Conservation (phyloP, 139 green algal genomes). For the Chlamydomonas eustigma region DNA sequence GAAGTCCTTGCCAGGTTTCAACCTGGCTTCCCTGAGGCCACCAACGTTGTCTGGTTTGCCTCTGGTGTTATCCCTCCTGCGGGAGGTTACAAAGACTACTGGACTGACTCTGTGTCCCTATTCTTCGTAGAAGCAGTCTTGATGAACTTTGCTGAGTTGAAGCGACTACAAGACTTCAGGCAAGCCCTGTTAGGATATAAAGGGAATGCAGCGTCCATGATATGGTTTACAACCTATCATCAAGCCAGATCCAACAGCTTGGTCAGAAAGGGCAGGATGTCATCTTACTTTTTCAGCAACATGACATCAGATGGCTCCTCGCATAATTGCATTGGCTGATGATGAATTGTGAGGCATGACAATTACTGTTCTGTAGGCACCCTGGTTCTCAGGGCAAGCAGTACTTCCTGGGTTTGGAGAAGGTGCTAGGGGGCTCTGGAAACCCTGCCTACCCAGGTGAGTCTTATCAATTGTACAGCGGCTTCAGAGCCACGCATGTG, state of each 20-base stretch:
- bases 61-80: conserved; percentile 85
- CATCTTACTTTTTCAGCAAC: too few relatives aligned
- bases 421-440: conserved; percentile 72
- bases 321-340: too few relatives aligned
- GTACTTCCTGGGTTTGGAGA: conserved; percentile 95
- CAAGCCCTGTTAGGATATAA: conserved; percentile 4
- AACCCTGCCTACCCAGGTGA: conserved; percentile 89
- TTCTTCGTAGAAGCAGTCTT: conserved; percentile 92
- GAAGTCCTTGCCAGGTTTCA: conserved; percentile 86
- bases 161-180: conserved; percentile 70
- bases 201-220: too few relatives aligned
- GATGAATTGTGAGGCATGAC: too few relatives aligned
- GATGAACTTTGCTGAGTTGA: conserved; percentile 96
- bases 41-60: conserved; percentile 79
- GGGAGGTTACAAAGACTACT: conserved; percentile 75
- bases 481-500: too few relatives aligned
- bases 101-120: conserved; percentile 87
- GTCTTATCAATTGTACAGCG: too few relatives aligned
- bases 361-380: too few relatives aligned
- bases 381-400: conserved; percentile 89
- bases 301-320: too few relatives aligned
- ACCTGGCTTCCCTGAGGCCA: conserved; percentile 53
- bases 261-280: too few relatives aligned
- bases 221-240: too few relatives aligned
- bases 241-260: too few relatives aligned